Conservation (phyloP, 176 grass and related monocot species). For the maize (Zea mays) region Zm-B73-REFERENCE-NAM-5.0 NC_050100.1:5253501-5254000, state of each 20-base stretch:
- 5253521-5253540: neutral
- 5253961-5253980: neutral
- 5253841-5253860: neutral
- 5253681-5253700: neutral
- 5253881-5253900: neutral
- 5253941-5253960: neutral
- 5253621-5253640: neutral
- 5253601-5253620: slow-evolving; percentile 20
- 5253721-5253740: slow-evolving; percentile 39
- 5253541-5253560: slow-evolving; percentile 21
- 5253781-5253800: neutral
- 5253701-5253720: neutral
- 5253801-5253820: neutral
- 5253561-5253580: slow-evolving; percentile 4
- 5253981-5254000: neutral
- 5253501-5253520: neutral
- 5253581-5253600: neutral
- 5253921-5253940: neutral
- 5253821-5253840: neutral
- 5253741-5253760: neutral
- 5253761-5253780: neutral
- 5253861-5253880: neutral
- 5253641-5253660: neutral
- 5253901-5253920: neutral
- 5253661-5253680: slow-evolving; percentile 18